phyloP scores from a whole-genome alignment of 306 rosid species.

The Prunus mongolica region DNA sequence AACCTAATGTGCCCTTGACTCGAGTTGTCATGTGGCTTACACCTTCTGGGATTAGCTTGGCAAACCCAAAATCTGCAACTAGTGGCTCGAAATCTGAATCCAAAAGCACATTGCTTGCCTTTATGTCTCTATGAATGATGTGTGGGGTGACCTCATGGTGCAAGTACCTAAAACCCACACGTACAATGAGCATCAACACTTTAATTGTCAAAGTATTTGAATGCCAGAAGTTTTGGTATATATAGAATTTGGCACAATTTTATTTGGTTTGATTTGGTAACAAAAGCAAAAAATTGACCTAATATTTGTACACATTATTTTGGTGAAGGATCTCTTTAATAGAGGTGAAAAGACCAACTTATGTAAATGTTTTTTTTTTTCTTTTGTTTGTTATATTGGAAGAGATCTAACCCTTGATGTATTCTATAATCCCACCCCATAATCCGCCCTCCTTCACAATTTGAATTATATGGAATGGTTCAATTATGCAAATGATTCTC shows the following conservation, averaged over 20 bases:
- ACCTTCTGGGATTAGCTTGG: conserved; percentile 86
- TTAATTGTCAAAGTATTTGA: background rate
- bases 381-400: too few relatives aligned
- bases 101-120: conserved; percentile 78
- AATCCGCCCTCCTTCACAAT: too few relatives aligned
- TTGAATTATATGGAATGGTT: too few relatives aligned
- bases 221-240: background rate
- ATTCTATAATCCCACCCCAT: too few relatives aligned
- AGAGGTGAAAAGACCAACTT: background rate
- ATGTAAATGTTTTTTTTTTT: background rate
- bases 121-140: conserved; percentile 83
- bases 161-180: conserved; percentile 51
- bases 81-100: conserved; percentile 72
- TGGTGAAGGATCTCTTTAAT: too few relatives aligned
- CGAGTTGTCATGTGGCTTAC: conserved; percentile 90
- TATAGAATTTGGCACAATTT: background rate
- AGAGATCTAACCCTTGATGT: too few relatives aligned
- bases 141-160: conserved; percentile 82
- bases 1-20: conserved; percentile 86
- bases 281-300: too few relatives aligned
- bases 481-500: too few relatives aligned
- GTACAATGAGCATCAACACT: background rate
- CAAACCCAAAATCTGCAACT: conserved; percentile 87
- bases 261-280: background rate
- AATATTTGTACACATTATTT: too few relatives aligned